A percentile compares a stretch with the other conserved stretches of the same genome.
Conservation (phyloP, 257 asterid species). For the Solanum peruvianum region DNA sequence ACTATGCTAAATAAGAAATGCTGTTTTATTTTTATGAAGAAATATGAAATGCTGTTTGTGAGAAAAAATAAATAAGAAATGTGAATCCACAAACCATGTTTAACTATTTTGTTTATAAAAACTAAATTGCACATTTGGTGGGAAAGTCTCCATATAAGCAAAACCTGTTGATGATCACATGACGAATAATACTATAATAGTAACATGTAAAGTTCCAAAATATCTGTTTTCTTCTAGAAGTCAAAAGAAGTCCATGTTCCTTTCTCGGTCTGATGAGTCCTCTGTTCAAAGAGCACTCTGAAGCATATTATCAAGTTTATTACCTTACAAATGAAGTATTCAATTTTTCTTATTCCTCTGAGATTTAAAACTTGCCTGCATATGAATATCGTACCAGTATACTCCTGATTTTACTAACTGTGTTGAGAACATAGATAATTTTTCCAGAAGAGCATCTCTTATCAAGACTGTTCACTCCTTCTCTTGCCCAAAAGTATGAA, state of each 20-base stretch:
- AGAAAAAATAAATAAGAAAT: neutral
- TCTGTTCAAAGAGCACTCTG: neutral
- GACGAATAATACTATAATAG: neutral
- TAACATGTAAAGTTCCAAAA: neutral
- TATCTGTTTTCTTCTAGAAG: neutral
- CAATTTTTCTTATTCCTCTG: neutral
- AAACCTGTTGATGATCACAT: neutral
- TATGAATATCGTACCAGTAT: neutral
- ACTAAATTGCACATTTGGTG: neutral
- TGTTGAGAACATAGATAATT: conserved; percentile 34
- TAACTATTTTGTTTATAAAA: neutral
- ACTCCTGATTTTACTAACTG: neutral
- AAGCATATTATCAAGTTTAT: neutral
- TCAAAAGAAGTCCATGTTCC: neutral
- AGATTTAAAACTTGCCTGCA: neutral
- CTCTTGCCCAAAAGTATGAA: conserved; percentile 82
- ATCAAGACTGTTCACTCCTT: conserved; percentile 76
- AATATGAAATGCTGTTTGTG: neutral
- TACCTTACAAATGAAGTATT: neutral
- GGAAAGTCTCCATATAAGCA: neutral
- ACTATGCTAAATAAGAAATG: neutral
- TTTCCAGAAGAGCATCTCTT: conserved; percentile 86
- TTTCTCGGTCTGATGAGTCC: neutral
- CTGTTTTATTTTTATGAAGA: too few relatives aligned
- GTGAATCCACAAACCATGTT: neutral